Evolutionary conservation across 2,329 filamentous ascomycete genomes (phyloP).

Genomic region (Monosporascus ibericus): DNA sequence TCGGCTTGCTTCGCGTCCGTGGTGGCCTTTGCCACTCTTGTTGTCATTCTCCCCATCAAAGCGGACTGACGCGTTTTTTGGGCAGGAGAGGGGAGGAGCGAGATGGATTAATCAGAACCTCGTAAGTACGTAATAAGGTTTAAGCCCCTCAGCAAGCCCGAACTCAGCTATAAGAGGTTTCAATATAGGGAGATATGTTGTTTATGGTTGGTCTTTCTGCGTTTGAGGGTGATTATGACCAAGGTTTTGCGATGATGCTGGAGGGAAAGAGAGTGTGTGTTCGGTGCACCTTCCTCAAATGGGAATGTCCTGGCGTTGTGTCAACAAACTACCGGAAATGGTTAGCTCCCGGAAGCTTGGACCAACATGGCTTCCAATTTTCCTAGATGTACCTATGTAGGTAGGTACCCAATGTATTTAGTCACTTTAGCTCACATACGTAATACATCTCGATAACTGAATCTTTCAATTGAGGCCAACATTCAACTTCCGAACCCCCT

Average conservation of each 20-base stretch:
- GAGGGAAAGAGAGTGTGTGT: slow-evolving; percentile 11
- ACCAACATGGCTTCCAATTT: too few species aligned
- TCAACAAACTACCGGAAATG: slow-evolving; percentile 18
- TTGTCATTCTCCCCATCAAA: slow-evolving; percentile 10
- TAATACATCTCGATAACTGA: not conserved
- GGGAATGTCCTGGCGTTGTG: not conserved
- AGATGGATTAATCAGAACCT: not conserved
- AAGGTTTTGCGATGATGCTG: slow-evolving; percentile 3
- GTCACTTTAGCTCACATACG: not conserved
- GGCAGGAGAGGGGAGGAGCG: not conserved
- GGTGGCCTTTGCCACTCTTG: slow-evolving; percentile 20
- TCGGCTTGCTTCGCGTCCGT: slow-evolving; percentile 24
- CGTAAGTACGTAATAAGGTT: not conserved
- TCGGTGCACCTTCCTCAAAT: slow-evolving; percentile 10
- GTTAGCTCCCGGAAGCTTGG: slow-evolving; percentile 5
- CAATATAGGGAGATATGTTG: not conserved
- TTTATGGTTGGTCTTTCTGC: not conserved
- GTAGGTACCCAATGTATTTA: not conserved
- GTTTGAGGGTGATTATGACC: not conserved
- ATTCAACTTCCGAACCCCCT: not conserved
- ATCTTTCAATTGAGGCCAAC: not conserved
- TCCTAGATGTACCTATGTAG: not conserved
- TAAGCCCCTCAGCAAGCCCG: not conserved
- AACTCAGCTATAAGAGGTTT: not conserved
- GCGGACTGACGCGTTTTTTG: slow-evolving; percentile 11